Evolutionary conservation across 768 basidiomycete species (phyloP), one percentile per base, ranked within the genome.

Genomic region (Collybia sp.): DNA sequence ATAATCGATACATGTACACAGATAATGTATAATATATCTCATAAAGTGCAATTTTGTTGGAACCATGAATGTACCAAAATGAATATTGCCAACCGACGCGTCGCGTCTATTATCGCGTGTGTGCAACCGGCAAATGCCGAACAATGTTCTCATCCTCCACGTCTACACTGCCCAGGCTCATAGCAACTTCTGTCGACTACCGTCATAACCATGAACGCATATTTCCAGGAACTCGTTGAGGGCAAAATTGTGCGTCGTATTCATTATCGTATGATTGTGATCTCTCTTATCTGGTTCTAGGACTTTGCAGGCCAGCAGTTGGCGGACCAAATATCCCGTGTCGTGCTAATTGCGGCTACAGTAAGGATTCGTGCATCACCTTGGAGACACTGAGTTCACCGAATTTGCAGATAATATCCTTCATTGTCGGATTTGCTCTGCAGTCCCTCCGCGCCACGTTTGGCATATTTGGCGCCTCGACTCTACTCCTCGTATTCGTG

Each of bases 261-360:
- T 25, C 10, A 9, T 31, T 42, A 30, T 5, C 41, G 5, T 30
- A 19, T 18, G 5, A 40, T 12, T 3, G 6, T 15, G 13, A 6
- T 18, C 18, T 32, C 18, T 20, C 20, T 8, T 5, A 13, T 15
- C 20, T 6, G 13, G 36, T 13, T 32, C 13, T 32, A 84, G 82
- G 82, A 84, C 57, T 84, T 83, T 62, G 73, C 73, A 44, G 82
- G 81, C 1, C 82, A 84, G 57, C 70, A 70, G 39, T 53, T 66
- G 12, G 79, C 79, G 2, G 81, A 83, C 39, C 53, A 61, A 41
- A 66, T 79, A 32, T 58, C 71, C 9, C 67, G 68, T 12, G 51
- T 71, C 43, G 67, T 70, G 30, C 63, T 83, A 18, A 64, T 75
- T 19, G 64, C 58, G 2, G 56, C 74, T 12, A 73, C 76, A 31